Conservation (phyloP, 2,329 filamentous ascomycete genomes). For the Penicillium sp. region DNA sequence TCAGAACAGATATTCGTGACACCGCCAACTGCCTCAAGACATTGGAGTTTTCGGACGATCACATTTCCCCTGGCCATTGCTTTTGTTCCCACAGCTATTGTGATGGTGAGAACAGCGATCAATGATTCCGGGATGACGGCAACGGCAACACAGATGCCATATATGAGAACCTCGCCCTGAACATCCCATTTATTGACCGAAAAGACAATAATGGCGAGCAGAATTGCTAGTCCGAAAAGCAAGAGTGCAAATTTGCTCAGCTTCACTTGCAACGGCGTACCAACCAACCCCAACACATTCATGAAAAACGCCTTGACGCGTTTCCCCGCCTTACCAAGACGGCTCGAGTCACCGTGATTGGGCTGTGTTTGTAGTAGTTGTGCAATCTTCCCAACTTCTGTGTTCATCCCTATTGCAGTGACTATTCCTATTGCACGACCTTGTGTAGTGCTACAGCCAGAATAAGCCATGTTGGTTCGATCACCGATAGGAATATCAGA, state of each 20-base stretch:
- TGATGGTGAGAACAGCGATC: slow-evolving; percentile 63
- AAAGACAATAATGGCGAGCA: slow-evolving; percentile 63
- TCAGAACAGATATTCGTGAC: slow-evolving; percentile 60
- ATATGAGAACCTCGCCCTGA: slow-evolving; percentile 59
- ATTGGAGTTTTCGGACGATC: slow-evolving; percentile 55
- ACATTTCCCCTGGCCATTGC: slow-evolving; percentile 55
- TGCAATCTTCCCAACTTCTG: slow-evolving; percentile 62
- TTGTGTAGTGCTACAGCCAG: slow-evolving; percentile 60
- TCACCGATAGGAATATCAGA: slow-evolving; percentile 52
- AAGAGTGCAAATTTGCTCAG: slow-evolving; percentile 81
- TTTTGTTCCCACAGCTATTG: slow-evolving; percentile 58
- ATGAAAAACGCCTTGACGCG: slow-evolving; percentile 49
- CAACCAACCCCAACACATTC: slow-evolving; percentile 55
- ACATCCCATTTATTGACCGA: slow-evolving; percentile 58
- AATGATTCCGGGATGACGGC: slow-evolving; percentile 65
- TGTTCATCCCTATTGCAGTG: slow-evolving; percentile 60
- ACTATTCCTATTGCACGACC: slow-evolving; percentile 60
- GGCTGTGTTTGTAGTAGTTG: slow-evolving; percentile 56
- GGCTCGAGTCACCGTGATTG: slow-evolving; percentile 10
- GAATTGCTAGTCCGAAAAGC: slow-evolving; percentile 70
- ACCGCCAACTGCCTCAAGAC: slow-evolving; percentile 57
- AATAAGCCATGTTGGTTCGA: slow-evolving; percentile 61
- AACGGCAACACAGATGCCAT: slow-evolving; percentile 58
- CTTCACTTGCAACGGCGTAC: slow-evolving; percentile 81
- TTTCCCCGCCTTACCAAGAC: slow-evolving; percentile 33